These are phyloP conservation scores for Posidonia australis DNA, from an alignment of 106 monocot species.

Conservation along the genomic window DNA sequence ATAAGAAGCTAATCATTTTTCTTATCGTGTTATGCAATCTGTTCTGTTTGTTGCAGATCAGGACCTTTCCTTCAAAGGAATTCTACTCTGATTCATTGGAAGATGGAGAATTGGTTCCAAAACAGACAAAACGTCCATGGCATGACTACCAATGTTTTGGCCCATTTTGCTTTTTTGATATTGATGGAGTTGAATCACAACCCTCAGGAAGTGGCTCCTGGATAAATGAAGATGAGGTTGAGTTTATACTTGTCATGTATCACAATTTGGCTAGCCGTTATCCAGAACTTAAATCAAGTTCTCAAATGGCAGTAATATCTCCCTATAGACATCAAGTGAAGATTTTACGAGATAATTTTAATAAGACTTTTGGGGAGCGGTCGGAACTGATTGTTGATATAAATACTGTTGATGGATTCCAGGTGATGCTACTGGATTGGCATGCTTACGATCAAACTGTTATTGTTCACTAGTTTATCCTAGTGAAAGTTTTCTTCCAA, in stretches of 20 bases:
- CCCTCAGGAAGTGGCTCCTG: conserved; percentile 75
- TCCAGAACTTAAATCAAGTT: conserved; percentile 57
- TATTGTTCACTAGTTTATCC: not conserved
- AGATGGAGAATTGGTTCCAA: conserved; percentile 60
- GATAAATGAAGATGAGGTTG: conserved; percentile 80
- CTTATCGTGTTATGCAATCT: not conserved
- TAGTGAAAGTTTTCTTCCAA: not conserved
- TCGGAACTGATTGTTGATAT: conserved; percentile 64
- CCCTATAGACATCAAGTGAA: conserved; percentile 86
- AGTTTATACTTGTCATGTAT: conserved; percentile 63
- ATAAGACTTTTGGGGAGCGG: conserved; percentile 55
- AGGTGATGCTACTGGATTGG: conserved; percentile 25
- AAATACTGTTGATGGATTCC: conserved; percentile 98
- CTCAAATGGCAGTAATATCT: conserved; percentile 71
- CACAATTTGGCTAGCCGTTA: conserved; percentile 46
- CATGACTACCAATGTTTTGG: conserved; percentile 79
- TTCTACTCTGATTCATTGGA: conserved; percentile 67
- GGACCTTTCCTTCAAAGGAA: conserved; percentile 86
- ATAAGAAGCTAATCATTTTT: not conserved
- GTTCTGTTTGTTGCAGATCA: conserved; percentile 43
- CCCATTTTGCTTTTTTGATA: conserved; percentile 86
- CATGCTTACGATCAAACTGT: not conserved
- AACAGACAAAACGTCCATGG: conserved; percentile 51
- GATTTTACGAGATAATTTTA: conserved; percentile 54
- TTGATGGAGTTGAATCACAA: conserved; percentile 61